Evolutionary conservation across 2,329 filamentous ascomycete species (phyloP).

Genomic region (Colletotrichum sidae): DNA sequence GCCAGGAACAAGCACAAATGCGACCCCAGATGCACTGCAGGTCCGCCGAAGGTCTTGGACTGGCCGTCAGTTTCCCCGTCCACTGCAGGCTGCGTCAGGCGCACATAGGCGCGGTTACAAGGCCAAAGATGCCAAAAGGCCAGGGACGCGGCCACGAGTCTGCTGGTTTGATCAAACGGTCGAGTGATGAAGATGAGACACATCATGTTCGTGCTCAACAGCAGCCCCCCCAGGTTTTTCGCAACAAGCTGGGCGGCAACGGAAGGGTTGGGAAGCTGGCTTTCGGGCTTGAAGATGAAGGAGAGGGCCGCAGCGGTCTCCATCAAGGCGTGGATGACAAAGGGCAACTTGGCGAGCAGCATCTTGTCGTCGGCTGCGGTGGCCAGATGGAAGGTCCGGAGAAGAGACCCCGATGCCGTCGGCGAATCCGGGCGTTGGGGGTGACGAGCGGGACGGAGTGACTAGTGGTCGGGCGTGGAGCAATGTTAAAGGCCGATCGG

Average conservation of each 20-base stretch:
- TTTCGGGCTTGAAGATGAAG: slow-evolving; percentile 57
- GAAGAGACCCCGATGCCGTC: too few species aligned
- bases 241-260: slow-evolving; percentile 56
- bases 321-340: slow-evolving; percentile 51
- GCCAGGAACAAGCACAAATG: slow-evolving; percentile 53
- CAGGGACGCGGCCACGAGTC: slow-evolving; percentile 53
- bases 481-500: too few species aligned
- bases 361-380: slow-evolving; percentile 30
- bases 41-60: slow-evolving; percentile 56
- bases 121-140: slow-evolving; percentile 64
- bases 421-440: too few species aligned
- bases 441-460: too few species aligned
- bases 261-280: slow-evolving; percentile 56
- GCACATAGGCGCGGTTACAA: slow-evolving; percentile 53
- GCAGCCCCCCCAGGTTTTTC: slow-evolving; percentile 59
- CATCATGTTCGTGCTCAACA: slow-evolving; percentile 58
- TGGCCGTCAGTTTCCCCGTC: slow-evolving; percentile 19
- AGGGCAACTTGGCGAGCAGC: slow-evolving; percentile 45
- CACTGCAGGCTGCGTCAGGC: slow-evolving; percentile 43
- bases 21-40: slow-evolving; percentile 56
- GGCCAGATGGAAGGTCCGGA: background rate
- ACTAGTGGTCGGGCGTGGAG: too few species aligned
- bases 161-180: slow-evolving; percentile 46
- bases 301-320: slow-evolving; percentile 57
- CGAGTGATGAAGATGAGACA: slow-evolving; percentile 51